Percentiles rank a stretch among this genome's conserved stretches.
These are phyloP conservation scores for Claviceps maximensis DNA, from an alignment of 2,329 filamentous ascomycete genomes.

Conservation along the genomic window DNA sequence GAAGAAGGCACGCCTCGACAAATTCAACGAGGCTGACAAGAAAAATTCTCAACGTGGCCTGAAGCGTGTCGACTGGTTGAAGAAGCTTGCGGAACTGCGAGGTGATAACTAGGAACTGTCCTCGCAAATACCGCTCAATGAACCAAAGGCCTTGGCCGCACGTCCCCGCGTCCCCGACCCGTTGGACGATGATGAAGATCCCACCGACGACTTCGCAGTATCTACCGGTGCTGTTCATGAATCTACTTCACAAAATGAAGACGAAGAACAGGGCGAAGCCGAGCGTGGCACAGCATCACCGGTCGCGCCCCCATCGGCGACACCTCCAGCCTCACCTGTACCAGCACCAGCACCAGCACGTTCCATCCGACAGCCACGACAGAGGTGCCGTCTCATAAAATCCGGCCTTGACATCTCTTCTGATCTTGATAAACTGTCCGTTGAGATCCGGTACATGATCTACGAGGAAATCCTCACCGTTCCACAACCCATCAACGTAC, in stretches of 20 bases:
- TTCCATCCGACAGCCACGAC: neutral
- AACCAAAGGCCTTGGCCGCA: neutral
- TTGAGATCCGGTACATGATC: slow-evolving; percentile 18
- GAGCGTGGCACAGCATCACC: neutral
- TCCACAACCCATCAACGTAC: slow-evolving; percentile 19
- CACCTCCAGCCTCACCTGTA: too few species aligned
- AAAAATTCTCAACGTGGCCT: neutral
- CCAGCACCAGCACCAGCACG: neutral
- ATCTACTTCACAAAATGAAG: neutral
- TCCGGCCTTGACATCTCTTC: neutral
- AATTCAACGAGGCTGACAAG: neutral
- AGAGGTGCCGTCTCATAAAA: neutral
- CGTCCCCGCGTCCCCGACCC: neutral
- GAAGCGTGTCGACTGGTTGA: neutral
- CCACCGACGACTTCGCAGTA: neutral
- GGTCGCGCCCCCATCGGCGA: neutral
- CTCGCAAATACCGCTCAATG: neutral
- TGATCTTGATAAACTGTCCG: slow-evolving; percentile 11
- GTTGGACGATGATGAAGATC: neutral
- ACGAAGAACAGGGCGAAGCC: neutral
- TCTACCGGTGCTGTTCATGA: neutral
- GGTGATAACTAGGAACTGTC: neutral
- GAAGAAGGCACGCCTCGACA: neutral
- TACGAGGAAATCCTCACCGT: slow-evolving; percentile 20
- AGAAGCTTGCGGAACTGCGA: neutral